phyloP scores from a whole-genome alignment of 83 land plant genomes.

The Diphasiastrum complanatum region DNA sequence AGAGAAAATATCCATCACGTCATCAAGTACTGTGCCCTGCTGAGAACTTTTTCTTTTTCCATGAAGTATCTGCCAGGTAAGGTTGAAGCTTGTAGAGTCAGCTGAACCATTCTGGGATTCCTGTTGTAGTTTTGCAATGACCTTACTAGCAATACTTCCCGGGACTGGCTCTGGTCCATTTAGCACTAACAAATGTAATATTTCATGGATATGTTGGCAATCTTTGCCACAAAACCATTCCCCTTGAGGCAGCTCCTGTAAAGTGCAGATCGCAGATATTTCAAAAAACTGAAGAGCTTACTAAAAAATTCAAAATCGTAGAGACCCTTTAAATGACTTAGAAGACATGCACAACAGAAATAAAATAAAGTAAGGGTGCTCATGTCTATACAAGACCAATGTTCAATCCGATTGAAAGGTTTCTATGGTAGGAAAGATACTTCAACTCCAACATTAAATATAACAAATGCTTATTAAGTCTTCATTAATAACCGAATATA shows the following conservation, averaged over 20 bases:
- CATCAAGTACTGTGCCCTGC: constrained; percentile 47
- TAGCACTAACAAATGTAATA: constrained; percentile 45
- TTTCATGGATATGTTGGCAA: constrained; percentile 54
- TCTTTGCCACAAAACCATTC: constrained; percentile 80
- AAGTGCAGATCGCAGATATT: not conserved
- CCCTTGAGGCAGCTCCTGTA: constrained; percentile 79
- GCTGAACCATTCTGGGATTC: constrained; percentile 15
- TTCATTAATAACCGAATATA: no score
- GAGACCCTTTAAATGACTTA: no score
- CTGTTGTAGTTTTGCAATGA: constrained; percentile 34
- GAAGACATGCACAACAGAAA: not conserved
- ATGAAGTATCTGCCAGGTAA: constrained; percentile 81
- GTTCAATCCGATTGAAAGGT: no score
- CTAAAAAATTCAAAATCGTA: no score
- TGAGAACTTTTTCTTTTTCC: constrained; percentile 58
- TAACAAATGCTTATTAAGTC: no score
- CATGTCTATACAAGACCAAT: no score
- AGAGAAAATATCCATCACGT: constrained; percentile 69
- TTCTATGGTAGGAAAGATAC: no score
- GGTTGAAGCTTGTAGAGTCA: constrained; percentile 20
- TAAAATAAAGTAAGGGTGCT: not conserved
- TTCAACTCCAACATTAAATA: no score
- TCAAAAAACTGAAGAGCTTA: no score
- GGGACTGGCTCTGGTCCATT: constrained; percentile 50
- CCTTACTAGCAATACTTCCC: constrained; percentile 26